phyloP scores from a whole-genome alignment of 768 basidiomycete genomes.

The Phanerochaete carnosa region DNA sequence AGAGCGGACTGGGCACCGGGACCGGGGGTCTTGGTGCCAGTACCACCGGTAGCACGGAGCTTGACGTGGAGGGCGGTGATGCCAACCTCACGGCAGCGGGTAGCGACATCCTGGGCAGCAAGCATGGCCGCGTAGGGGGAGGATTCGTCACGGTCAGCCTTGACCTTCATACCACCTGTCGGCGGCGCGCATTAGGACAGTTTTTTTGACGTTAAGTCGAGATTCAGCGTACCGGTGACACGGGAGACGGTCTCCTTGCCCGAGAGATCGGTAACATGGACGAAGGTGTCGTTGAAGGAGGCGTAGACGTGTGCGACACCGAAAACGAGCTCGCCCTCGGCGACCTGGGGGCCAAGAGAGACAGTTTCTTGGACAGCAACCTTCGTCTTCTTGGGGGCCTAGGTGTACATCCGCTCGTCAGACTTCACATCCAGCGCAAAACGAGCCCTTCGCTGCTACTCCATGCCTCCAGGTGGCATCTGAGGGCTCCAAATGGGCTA shows the following conservation, averaged over 20 bases:
- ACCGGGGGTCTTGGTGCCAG: conserved; percentile 98
- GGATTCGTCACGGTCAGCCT: conserved; percentile 99
- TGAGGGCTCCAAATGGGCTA: conserved; percentile 4
- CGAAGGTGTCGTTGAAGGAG: conserved; percentile 99
- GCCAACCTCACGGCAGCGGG: conserved; percentile 96
- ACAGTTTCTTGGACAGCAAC: conserved; percentile 80
- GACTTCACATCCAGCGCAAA: conserved; percentile 46
- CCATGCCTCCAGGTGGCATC: not conserved
- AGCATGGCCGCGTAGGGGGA: conserved; percentile 98
- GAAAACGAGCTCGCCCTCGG: conserved; percentile 95
- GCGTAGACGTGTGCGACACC: conserved; percentile 99
- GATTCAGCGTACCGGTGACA: conserved; percentile 72
- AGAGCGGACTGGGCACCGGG: conserved; percentile 98
- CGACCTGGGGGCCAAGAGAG: conserved; percentile 92
- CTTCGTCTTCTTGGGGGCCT: conserved; percentile 85
- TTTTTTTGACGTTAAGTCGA: not conserved
- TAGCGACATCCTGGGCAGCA: conserved; percentile 95
- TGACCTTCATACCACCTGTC: conserved; percentile 98
- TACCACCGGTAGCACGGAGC: conserved; percentile 96
- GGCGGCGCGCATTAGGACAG: not conserved
- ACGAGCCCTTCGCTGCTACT: not conserved
- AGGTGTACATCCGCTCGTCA: conserved; percentile 47
- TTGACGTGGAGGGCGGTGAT: conserved; percentile 99
- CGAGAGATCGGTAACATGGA: conserved; percentile 97
- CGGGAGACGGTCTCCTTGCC: conserved; percentile 99